phyloP scores from a whole-genome alignment of 2,329 filamentous ascomycete genomes.

The Domatiomyces globalis region DNA sequence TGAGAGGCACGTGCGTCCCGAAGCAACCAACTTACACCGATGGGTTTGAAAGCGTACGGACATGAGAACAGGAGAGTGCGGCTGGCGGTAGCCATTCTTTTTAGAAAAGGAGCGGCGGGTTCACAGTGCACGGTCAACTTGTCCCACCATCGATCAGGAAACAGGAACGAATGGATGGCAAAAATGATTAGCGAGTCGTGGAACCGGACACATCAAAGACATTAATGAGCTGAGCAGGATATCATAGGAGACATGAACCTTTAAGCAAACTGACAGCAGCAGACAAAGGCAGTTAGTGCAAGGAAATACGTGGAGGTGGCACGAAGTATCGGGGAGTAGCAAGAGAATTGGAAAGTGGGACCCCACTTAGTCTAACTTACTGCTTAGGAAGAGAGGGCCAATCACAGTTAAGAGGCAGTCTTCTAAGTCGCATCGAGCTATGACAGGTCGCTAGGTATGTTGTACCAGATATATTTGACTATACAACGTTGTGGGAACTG shows the following conservation, averaged over 20 bases:
- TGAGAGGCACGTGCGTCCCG: background rate
- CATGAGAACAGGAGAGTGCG: background rate
- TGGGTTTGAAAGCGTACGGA: background rate
- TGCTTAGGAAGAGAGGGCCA: background rate
- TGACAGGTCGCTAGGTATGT: no score
- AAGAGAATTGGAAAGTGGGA: background rate
- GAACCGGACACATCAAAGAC: background rate
- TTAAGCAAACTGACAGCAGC: no score
- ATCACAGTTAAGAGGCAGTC: background rate
- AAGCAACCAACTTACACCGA: background rate
- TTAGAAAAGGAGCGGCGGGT: background rate
- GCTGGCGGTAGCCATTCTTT: background rate
- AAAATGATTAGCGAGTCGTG: background rate
- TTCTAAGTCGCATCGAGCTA: background rate
- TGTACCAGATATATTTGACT: no score
- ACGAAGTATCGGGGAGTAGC: no score
- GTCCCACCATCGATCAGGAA: background rate
- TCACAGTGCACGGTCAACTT: background rate
- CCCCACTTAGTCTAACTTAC: background rate
- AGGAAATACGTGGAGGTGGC: no score
- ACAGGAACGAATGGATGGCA: background rate
- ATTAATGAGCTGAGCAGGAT: background rate
- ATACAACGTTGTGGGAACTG: no score
- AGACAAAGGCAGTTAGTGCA: no score
- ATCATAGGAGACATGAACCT: no score